phyloP scores from a whole-genome alignment of 345 rosid species.

The Hevea brasiliensis region DNA sequence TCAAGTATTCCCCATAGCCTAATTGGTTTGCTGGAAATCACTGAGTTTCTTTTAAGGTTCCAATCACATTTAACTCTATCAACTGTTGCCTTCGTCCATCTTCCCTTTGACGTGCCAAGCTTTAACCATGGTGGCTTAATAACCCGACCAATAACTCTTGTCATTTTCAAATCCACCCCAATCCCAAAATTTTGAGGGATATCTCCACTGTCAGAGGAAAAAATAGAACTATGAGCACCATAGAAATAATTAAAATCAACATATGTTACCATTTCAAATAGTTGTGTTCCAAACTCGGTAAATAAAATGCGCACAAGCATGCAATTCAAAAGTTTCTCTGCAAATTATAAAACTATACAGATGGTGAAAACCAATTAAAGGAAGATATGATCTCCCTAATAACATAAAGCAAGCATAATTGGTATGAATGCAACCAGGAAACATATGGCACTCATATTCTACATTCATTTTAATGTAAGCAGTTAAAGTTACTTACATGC shows the following conservation, averaged over 20 bases:
- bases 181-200: no score
- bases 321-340: slow-evolving; percentile 30
- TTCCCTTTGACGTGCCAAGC: slow-evolving; percentile 40
- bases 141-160: slow-evolving; percentile 38
- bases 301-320: no score
- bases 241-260: not conserved
- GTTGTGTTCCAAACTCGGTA: no score
- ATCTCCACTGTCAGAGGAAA: no score
- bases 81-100: slow-evolving; percentile 34
- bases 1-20: slow-evolving; percentile 72
- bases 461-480: no score
- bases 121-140: slow-evolving; percentile 69
- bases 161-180: no score
- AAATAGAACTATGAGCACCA: not conserved
- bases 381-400: no score
- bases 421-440: no score
- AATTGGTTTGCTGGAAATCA: slow-evolving; percentile 56
- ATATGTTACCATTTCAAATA: not conserved
- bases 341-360: no score
- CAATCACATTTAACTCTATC: slow-evolving; percentile 63
- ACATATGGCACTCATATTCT: no score
- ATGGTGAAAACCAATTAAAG: no score
- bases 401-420: no score
- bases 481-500: slow-evolving; percentile 46
- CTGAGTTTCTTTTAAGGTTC: slow-evolving; percentile 58